Percentiles rank a stretch among this genome's conserved stretches.
Evolutionary conservation across 345 rosid genomes (phyloP).

Genomic region (Erysimum cheiranthoides): DNA sequence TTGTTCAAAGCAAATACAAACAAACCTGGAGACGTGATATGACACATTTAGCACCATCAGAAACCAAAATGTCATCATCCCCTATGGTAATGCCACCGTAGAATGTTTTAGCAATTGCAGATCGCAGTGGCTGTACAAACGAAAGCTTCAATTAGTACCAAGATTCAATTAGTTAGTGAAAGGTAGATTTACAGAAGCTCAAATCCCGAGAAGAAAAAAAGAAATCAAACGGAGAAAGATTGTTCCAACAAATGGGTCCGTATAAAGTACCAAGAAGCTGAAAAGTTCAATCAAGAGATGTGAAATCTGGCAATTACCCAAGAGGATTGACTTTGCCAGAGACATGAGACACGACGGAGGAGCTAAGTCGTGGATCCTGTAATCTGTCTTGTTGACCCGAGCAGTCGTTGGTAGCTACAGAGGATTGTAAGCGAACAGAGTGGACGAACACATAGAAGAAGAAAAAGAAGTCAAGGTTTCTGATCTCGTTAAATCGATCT

Average conservation of each 20-base stretch:
- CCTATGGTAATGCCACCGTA: constrained; percentile 74
- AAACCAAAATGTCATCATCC: constrained; percentile 86
- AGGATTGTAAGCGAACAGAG: constrained; percentile 15
- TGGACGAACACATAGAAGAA: constrained; percentile 12
- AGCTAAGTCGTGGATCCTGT: constrained; percentile 41
- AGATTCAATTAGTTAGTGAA: too few species aligned
- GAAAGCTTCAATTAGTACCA: neutral
- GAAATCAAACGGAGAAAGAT: constrained; percentile 1
- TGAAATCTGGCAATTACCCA: constrained; percentile 55
- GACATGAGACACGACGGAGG: constrained; percentile 68
- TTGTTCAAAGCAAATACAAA: neutral
- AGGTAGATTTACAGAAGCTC: too few species aligned
- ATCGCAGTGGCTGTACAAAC: constrained; percentile 67
- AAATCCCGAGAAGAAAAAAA: constrained; percentile 1
- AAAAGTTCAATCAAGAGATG: constrained; percentile 4
- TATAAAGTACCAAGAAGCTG: neutral
- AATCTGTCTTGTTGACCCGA: constrained; percentile 27
- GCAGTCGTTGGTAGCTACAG: constrained; percentile 37
- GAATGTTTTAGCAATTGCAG: constrained; percentile 74
- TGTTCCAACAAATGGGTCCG: constrained; percentile 12
- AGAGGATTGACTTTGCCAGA: constrained; percentile 89
- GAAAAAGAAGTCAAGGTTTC: constrained; percentile 10
- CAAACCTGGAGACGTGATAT: constrained; percentile 94
- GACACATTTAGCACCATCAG: constrained; percentile 97
- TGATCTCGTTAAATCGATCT: constrained; percentile 22